phyloP scores from a whole-genome alignment of 768 basidiomycete species.

The Pleurotus pulmonarius region DNA sequence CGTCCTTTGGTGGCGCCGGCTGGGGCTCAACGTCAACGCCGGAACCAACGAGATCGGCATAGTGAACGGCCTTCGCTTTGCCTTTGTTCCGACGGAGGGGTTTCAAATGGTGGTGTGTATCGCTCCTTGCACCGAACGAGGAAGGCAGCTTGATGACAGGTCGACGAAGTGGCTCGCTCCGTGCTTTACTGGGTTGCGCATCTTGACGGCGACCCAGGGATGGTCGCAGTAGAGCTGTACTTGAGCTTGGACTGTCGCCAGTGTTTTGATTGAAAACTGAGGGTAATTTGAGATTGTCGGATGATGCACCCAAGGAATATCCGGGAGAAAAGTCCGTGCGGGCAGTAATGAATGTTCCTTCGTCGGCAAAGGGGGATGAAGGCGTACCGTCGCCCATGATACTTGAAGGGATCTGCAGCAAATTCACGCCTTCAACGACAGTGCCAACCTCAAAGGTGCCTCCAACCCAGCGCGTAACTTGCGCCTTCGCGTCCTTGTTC shows the following conservation, averaged over 20 bases:
- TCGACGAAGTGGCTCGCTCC: conserved; percentile 14
- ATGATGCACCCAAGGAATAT: background rate
- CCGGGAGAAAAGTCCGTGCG: conserved; percentile 15
- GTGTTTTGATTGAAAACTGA: background rate
- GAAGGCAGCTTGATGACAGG: conserved; percentile 17
- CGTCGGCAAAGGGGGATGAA: conserved; percentile 9
- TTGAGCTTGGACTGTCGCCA: conserved; percentile 11
- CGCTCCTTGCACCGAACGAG: conserved; percentile 8
- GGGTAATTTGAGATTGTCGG: background rate
- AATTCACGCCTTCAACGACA: conserved; percentile 61
- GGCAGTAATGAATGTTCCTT: conserved; percentile 24
- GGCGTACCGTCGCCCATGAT: background rate
- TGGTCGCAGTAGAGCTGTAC: conserved; percentile 13
- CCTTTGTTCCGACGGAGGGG: conserved; percentile 18
- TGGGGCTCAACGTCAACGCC: conserved; percentile 3
- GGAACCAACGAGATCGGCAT: conserved; percentile 22
- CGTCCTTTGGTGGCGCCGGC: conserved; percentile 56
- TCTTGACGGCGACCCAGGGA: conserved; percentile 2
- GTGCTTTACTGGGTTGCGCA: conserved; percentile 10
- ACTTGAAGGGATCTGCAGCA: conserved; percentile 31
- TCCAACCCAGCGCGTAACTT: conserved; percentile 56
- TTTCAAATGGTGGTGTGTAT: background rate
- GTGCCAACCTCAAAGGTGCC: conserved; percentile 74
- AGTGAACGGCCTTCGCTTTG: conserved; percentile 35
- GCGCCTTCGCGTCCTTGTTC: conserved; percentile 21